Evolutionary conservation across 1,139 yeast species (phyloP).

Genomic region (Ogataea hybrid): DNA sequence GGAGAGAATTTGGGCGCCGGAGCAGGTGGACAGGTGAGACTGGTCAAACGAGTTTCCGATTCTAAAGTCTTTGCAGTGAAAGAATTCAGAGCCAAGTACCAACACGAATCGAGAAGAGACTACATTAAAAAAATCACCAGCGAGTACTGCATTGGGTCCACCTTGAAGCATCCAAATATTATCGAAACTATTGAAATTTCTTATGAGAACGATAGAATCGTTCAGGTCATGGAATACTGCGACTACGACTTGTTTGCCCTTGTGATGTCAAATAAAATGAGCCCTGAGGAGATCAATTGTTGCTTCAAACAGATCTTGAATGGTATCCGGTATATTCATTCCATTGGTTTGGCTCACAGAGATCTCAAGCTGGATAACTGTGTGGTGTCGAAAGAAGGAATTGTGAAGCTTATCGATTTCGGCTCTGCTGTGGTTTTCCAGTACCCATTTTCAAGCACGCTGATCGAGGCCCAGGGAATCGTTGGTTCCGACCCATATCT

Average conservation of each 20-base stretch:
- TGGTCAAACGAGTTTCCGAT: slow-evolving; percentile 80
- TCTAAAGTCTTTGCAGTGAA: slow-evolving; percentile 91
- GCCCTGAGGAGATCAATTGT: slow-evolving; percentile 79
- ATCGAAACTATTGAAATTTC: slow-evolving; percentile 92
- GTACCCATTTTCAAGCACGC: slow-evolving; percentile 80
- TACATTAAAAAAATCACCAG: slow-evolving; percentile 95
- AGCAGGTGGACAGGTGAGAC: slow-evolving; percentile 95
- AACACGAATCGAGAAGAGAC: slow-evolving; percentile 82
- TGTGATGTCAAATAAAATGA: slow-evolving; percentile 96
- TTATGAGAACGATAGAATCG: slow-evolving; percentile 81
- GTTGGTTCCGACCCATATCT: slow-evolving; percentile 98
- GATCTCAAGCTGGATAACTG: slow-evolving; percentile 94
- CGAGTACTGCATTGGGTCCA: slow-evolving; percentile 95
- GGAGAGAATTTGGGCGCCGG: slow-evolving; percentile 95
- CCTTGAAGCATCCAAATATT: slow-evolving; percentile 90
- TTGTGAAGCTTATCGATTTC: slow-evolving; percentile 88
- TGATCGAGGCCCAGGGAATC: slow-evolving; percentile 85
- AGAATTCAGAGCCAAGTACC: slow-evolving; percentile 85
- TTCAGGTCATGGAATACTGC: slow-evolving; percentile 97
- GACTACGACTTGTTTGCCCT: slow-evolving; percentile 96
- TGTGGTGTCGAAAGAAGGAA: slow-evolving; percentile 83
- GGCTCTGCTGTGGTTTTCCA: slow-evolving; percentile 95
- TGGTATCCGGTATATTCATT: slow-evolving; percentile 84
- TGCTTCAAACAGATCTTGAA: slow-evolving; percentile 82
- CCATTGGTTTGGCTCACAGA: slow-evolving; percentile 90